Base-by-base conservation (phyloP, 495 filamentous ascomycete genomes). In the Neurospora sp. region DNA sequence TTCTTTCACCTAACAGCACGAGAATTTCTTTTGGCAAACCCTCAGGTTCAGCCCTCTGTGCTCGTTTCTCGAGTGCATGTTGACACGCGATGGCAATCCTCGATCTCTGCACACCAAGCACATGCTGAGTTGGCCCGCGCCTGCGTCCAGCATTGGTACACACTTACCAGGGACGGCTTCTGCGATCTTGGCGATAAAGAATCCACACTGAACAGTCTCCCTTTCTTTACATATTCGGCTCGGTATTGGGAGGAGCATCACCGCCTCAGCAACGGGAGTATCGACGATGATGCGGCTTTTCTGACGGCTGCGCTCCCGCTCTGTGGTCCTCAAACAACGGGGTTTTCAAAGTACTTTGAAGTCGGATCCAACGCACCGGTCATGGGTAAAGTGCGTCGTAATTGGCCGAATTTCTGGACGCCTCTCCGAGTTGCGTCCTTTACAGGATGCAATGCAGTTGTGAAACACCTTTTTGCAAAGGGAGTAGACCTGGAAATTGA, bases 191-290 rank as follows among this genome's bases (percentile, higher is more conserved):
- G 1, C n/a, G 12, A 3, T 0, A 3, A 46, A 46, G 1, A 8
- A 0, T 4, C 1, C 18, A 0, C 0, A 0, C 0, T 10, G 44
- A 10, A 20, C 0, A 20, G 16, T 11, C 1, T 20, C 1, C 7
- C n/a, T 22, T 48, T 48, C 1, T 11, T 3, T 16, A 0, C 1
- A 0, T 48, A 48, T 48, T 20, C n/a, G 44, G 41, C 7, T 18
- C 16, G 12, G 5, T n/a, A n/a, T 7, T 48, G 44, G 44, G 8
- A 10, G n/a, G 7, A 7, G 0, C 44, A 48, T 20, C 11, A 48
- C 16, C 44, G 9, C 8, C 7, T 11, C 9, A 53, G 46, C 20
- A 22, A 5, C 5, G 46, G 46, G n/a, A 2, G 0, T 22, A 5
- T 53, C 4, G 20, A 53, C 9, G 8, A 9, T 1, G 44, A 48